phyloP scores from a whole-genome alignment of 805 yeast species.

The Myxozyma lipomycoides region DNA sequence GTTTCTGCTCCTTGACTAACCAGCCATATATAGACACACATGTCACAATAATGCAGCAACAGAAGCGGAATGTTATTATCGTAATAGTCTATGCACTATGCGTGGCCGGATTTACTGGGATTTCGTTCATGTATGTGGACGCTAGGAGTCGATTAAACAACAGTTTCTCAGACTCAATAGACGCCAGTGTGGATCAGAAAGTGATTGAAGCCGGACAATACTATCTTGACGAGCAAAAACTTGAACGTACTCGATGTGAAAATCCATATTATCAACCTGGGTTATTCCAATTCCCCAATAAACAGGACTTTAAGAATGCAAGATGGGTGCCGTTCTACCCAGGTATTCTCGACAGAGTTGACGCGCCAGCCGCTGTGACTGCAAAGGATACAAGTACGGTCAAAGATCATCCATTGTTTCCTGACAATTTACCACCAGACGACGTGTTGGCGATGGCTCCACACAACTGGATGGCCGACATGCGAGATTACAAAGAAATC shows the following conservation, averaged over 20 bases:
- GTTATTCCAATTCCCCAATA: not conserved
- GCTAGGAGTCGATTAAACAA: too few species aligned
- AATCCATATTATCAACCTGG: slow-evolving; percentile 3
- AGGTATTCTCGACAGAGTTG: not conserved
- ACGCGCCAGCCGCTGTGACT: not conserved
- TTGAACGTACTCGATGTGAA: not conserved
- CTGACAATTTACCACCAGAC: not conserved
- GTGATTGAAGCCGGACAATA: not conserved
- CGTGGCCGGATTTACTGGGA: too few species aligned
- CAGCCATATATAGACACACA: too few species aligned
- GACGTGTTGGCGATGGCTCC: slow-evolving; percentile 1
- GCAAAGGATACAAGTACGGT: not conserved
- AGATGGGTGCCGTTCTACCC: slow-evolving; percentile 3
- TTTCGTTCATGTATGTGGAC: too few species aligned
- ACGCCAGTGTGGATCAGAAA: not conserved
- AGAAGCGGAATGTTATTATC: not conserved
- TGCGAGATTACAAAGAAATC: not conserved
- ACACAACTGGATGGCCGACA: slow-evolving; percentile 4
- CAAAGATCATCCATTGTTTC: not conserved
- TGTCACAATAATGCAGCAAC: too few species aligned
- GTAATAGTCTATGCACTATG: too few species aligned
- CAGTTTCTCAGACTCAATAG: not conserved
- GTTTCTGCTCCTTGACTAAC: too few species aligned
- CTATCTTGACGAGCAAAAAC: not conserved
- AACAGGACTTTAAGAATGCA: not conserved